Base-by-base conservation (phyloP, 306 rosid species). In the Vigna unguiculata region DNA sequence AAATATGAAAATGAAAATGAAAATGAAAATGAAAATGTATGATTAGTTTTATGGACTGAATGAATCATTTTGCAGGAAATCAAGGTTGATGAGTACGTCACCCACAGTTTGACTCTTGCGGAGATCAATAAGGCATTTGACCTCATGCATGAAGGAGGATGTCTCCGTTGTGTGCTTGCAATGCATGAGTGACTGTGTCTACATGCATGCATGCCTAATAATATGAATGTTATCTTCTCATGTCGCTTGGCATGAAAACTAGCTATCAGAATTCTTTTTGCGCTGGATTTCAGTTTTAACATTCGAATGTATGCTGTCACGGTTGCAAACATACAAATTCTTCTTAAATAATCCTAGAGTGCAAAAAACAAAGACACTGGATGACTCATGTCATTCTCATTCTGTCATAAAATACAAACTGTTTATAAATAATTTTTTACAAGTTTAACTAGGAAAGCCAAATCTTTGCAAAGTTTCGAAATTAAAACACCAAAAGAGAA, bases 11-110 rank as follows among this genome's bases (percentile, higher is more conserved):
- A 38, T 64, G 24, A 25, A 49, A 14, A 63, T 61, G 9, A n/a
- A n/a, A n/a, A 57, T 65, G 47, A 67, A 32, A 66, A 38, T 64
- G 24, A 25, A 49, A 14, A 63, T 61, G 9, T 11, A 20, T 74
- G 46, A 54, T 36, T 28, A 32, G 36, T 32, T 32, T 32, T 32
- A 24, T 24, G 53, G 47, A 40, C 47, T 40, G 12, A 40, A 0
- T 40, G 12, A 10, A 40, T 40, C 11, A 40, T 75, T 38, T 80
- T 79, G 79, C 90, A 94, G 98, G 98, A 94, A 86, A 86, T 94
- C 86, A 94, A 94, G 91, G 91, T 94, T 30, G 98, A 95, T 70
- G 97, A 95, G 76, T 95, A 95, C 92, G 84, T 95, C 22, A 95
- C 97, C 65, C 98, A 95, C 86, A 84, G 32, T 62, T 78, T 94